A percentile compares a stretch with the other conserved stretches of the same genome.
Evolutionary conservation across 2,329 filamentous ascomycete genomes (phyloP).

Genomic region (Fusarium albidum): DNA sequence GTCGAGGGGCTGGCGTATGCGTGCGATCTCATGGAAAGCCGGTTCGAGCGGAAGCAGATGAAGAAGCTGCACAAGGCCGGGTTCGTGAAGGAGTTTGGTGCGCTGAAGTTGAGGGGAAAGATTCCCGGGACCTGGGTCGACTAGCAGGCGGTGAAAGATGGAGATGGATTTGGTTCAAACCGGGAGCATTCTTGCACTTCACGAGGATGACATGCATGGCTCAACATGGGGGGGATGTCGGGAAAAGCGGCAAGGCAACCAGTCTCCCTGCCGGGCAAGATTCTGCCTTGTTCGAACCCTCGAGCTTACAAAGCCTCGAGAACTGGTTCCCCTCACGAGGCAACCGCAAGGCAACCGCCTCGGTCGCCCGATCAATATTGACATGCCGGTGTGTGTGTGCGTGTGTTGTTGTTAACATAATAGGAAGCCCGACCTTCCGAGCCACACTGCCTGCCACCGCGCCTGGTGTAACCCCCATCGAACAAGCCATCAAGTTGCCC

Average conservation of each 20-base stretch:
- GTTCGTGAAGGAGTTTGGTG: not conserved
- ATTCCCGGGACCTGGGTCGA: slow-evolving; percentile 10
- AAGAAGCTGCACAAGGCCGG: slow-evolving; percentile 12
- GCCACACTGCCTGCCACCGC: not conserved
- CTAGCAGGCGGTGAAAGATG: not conserved
- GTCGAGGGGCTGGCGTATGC: not conserved
- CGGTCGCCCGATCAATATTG: slow-evolving; percentile 1
- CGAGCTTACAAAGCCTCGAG: not conserved
- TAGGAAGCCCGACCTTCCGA: too few relatives aligned
- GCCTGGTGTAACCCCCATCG: slow-evolving; percentile 10
- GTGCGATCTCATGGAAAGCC: slow-evolving; percentile 11
- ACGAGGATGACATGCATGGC: too few relatives aligned
- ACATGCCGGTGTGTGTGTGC: not conserved
- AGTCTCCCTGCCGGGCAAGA: too few relatives aligned
- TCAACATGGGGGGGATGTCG: too few relatives aligned
- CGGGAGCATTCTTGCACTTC: too few relatives aligned
- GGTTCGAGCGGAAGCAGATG: not conserved
- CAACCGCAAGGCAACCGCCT: slow-evolving; percentile 3
- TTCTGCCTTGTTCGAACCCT: not conserved
- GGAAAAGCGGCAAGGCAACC: too few relatives aligned
- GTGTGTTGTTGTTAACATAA: too few relatives aligned
- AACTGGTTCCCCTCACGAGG: slow-evolving; percentile 5
- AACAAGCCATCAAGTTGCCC: slow-evolving; percentile 23
- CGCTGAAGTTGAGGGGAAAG: not conserved
- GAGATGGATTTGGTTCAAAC: too few relatives aligned